A percentile compares a stretch with the other conserved stretches of the same genome.
Conservation (phyloP, 1,139 yeast species). For the Wickerhamomyces sp. region DNA sequence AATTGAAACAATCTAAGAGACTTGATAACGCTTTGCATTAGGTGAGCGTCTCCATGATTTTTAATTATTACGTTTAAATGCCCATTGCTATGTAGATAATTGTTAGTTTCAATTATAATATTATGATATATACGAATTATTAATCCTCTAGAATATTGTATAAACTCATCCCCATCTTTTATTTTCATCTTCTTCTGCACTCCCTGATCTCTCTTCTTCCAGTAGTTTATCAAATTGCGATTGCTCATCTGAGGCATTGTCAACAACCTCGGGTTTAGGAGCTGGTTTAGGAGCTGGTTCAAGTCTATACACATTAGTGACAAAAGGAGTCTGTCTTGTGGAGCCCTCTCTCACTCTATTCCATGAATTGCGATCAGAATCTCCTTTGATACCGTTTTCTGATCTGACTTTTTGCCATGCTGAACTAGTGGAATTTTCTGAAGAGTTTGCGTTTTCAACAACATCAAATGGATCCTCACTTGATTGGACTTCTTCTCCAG, state of each 20-base stretch:
- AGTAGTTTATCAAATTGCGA: slow-evolving; percentile 21
- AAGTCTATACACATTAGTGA: slow-evolving; percentile 12
- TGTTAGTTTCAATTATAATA: no score
- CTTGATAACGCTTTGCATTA: slow-evolving; percentile 45
- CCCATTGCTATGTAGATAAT: no score
- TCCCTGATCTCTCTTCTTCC: slow-evolving; percentile 19
- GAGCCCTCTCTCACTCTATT: slow-evolving; percentile 13
- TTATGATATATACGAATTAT: neutral
- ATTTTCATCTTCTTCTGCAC: slow-evolving; percentile 13
- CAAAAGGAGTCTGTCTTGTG: slow-evolving; percentile 9
- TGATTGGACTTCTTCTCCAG: slow-evolving; percentile 3
- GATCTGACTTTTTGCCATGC: slow-evolving; percentile 25
- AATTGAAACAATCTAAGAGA: slow-evolving; percentile 66
- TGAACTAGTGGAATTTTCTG: slow-evolving; percentile 8
- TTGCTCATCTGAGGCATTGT: slow-evolving; percentile 4
- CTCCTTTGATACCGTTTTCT: slow-evolving; percentile 9
- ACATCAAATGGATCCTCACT: slow-evolving; percentile 24
- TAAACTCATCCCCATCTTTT: slow-evolving; percentile 16
- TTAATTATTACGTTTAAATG: no score
- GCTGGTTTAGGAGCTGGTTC: neutral
- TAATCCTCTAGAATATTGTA: no score
- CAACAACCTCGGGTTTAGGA: neutral
- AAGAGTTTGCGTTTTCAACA: slow-evolving; percentile 3
- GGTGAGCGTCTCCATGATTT: no score
- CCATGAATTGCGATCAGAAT: slow-evolving; percentile 11